These are phyloP conservation scores for Daldinia bambusicola DNA, from an alignment of 495 filamentous ascomycete species.

Conservation along the genomic window DNA sequence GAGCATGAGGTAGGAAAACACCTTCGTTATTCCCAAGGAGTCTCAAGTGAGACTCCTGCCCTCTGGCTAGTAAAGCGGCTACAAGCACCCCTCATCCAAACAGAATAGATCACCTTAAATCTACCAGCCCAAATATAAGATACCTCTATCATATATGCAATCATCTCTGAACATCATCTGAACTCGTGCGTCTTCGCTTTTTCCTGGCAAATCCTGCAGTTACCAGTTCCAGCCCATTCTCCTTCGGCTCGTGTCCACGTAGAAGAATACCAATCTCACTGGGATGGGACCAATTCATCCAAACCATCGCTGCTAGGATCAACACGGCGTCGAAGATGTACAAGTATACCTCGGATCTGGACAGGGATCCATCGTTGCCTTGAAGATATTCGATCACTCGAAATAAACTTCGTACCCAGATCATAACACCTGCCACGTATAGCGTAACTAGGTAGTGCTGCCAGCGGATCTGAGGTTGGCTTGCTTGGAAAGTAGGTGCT, in stretches of 20 bases:
- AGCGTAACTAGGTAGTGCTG: background rate
- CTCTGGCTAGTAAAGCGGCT: too few species aligned
- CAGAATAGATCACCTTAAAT: too few species aligned
- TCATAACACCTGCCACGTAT: background rate
- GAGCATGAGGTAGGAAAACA: too few species aligned
- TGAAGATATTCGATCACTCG: background rate
- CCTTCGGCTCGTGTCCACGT: background rate
- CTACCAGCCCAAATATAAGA: too few species aligned
- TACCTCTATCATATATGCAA: too few species aligned
- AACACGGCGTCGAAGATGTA: background rate
- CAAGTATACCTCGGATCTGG: background rate
- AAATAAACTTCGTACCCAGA: background rate
- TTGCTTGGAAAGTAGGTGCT: background rate
- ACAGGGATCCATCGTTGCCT: background rate
- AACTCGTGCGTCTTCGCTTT: background rate
- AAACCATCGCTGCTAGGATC: background rate
- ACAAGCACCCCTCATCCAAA: too few species aligned
- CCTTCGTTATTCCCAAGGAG: too few species aligned
- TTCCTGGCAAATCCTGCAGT: background rate
- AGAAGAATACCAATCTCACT: constrained; percentile 1
- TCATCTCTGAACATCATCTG: background rate
- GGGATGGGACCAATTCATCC: background rate
- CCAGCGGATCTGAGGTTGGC: background rate
- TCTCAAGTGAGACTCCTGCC: too few species aligned
- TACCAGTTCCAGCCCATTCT: background rate